Base-by-base conservation (phyloP, 345 rosid species). In the Eutrema heterophyllum region DNA sequence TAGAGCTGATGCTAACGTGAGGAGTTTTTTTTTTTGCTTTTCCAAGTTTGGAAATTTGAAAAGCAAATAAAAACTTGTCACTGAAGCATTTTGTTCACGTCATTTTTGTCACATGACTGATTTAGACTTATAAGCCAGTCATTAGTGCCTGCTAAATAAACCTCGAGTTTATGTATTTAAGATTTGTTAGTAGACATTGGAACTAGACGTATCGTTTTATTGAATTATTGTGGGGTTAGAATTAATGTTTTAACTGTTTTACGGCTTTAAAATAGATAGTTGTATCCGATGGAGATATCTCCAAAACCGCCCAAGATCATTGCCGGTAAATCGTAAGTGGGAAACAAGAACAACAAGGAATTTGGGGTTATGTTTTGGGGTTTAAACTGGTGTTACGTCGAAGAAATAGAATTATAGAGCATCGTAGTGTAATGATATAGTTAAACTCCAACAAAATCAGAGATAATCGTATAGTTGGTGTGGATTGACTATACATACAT, bases 291-390 rank as follows among this genome's bases (percentile, higher is more conserved):
- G 18, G 8, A 13, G 39, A 52, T 52, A 71, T 38, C 58, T 49
- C 67, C 49, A 59, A 70, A 70, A 48, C 67, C 13, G 16, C 57
- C 39, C 5, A 30, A 59, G 14, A 70, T 38, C 74, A 48, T 38
- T 49, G 49, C 49, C 15, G 18, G 59, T 36, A 48, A 46, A 48
- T 70, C 12, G 57, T 40, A 45, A 36, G 9, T 48, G 35, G 48
- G 36, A 44, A 12, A 48, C 41, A 50, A 66, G 2, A 50, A 9
- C 11, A 15, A 14, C 32, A 60, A 29, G 0, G n/a, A 39, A 9
- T 24, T 58, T 36, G 35, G 46, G 18, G 9, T 6, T 10, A 68
- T 16, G 13, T 39, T 38, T 59, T 5, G 7, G 5, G 15, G 16
- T 16, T 55, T 15, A 38, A 27, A 4, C 35, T 57, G 24, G 27